Percentiles rank a stretch among this genome's conserved stretches.
Evolutionary conservation across 2,329 filamentous ascomycete species (phyloP).

Genomic region (Mycogone perniciosa): DNA sequence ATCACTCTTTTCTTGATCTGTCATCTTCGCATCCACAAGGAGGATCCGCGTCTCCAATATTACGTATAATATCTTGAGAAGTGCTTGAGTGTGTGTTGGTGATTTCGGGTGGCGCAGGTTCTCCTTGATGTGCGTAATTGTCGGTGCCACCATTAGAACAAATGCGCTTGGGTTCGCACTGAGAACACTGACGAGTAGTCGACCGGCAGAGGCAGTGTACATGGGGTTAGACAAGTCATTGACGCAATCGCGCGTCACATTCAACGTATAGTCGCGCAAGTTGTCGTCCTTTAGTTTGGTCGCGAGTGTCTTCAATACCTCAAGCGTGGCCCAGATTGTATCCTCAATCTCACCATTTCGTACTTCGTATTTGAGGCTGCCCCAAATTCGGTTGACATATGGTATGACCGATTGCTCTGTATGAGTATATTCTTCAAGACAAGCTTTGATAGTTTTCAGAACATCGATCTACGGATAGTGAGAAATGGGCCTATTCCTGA

Average conservation of each 20-base stretch:
- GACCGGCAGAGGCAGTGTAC: constrained; percentile 47
- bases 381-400: constrained; percentile 47
- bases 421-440: constrained; percentile 42
- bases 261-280: constrained; percentile 40
- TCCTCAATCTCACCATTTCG: constrained; percentile 55
- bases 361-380: constrained; percentile 57
- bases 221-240: constrained; percentile 47
- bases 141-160: constrained; percentile 38
- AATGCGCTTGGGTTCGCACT: constrained; percentile 45
- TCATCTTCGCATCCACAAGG: constrained; percentile 29
- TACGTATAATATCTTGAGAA: constrained; percentile 45
- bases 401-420: constrained; percentile 42
- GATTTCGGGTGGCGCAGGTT: constrained; percentile 47
- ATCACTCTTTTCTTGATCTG: constrained; percentile 30
- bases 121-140: constrained; percentile 43
- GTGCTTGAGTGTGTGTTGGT: constrained; percentile 43
- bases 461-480: constrained; percentile 41
- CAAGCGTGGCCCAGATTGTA: constrained; percentile 49
- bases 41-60: constrained; percentile 41
- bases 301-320: constrained; percentile 46
- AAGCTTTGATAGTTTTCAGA: constrained; percentile 48
- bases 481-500: constrained; percentile 2
- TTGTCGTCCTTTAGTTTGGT: constrained; percentile 38
- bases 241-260: constrained; percentile 47
- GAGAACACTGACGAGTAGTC: constrained; percentile 45